Evolutionary conservation across 345 rosid genomes (phyloP), one percentile per base, ranked within the genome.

Genomic region (Crucihimalaya himalaica): DNA sequence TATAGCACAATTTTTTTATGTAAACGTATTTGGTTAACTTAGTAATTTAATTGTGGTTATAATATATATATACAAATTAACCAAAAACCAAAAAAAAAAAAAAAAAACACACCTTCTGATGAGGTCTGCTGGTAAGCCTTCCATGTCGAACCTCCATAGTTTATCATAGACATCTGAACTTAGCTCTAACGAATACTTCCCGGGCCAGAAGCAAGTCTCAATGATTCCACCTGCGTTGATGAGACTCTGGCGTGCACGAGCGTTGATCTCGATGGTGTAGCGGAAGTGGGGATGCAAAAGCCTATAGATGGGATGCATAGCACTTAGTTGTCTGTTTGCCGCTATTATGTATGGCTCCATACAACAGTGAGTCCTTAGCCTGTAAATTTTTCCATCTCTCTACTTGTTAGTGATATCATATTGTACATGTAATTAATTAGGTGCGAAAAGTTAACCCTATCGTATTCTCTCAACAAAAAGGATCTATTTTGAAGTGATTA

Each of bases 221-320:
- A 91, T 87, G 60, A 86, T 65, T 1, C 97, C 96, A 10, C 51
- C 86, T 2, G 83, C 90, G 62, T 78, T 87, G 73, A 86, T 37
- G 3, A 89, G 84, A 64, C 74, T 68, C 74, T 77, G 73, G 50
- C 96, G 81, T 61, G 97, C 95, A 20, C 88, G 77, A 6, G 89
- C 87, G 68, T 91, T 91, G 70, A 89, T 86, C 79, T 86, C 87
- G 84, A 91, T 84, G 18, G 97, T 89, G 81, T 89, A 89, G 20
- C 95, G 81, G 66, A 88, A 87, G 79, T 91, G 95, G 1, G 97
- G 97, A 34, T 73, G 84, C 46, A 91, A 45, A 16, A 87, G 73
- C 71, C 82, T 74, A 52, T 83, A 74, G 64, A 91, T 86, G 2
- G 94, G 94, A 76, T 91, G 94, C 89, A 88, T 80, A 0, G 53